phyloP scores from a whole-genome alignment of 768 basidiomycete genomes.

The Saitozyma podzolica region DNA sequence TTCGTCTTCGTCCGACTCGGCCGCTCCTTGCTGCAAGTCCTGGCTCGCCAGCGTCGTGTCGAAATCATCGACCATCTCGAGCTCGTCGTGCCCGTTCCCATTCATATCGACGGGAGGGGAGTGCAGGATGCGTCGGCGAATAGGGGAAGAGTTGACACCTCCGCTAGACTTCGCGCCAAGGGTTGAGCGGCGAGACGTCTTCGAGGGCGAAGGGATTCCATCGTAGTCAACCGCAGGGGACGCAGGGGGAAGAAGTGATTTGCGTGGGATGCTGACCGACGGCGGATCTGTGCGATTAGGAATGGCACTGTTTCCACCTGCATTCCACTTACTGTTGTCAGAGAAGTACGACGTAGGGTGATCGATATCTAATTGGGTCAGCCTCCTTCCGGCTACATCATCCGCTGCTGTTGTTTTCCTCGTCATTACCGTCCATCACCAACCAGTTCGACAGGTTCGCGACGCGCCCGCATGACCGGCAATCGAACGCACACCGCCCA shows the following conservation, averaged over 20 bases:
- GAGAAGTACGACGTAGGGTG: neutral
- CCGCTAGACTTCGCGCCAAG: no score
- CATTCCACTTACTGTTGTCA: no score
- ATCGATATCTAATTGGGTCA: conserved; percentile 3
- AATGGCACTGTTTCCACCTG: no score
- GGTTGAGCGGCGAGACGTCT: neutral
- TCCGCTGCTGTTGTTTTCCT: neutral
- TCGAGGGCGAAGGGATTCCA: conserved; percentile 24
- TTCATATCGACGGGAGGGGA: neutral
- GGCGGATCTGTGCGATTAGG: conserved; percentile 23
- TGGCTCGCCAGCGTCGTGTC: neutral
- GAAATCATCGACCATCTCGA: conserved; percentile 1
- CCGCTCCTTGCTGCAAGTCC: neutral
- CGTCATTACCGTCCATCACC: no score
- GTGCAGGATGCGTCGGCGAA: no score
- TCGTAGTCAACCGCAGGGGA: conserved; percentile 30
- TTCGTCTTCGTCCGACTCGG: conserved; percentile 12
- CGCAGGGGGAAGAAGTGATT: conserved; percentile 17
- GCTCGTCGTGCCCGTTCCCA: conserved; percentile 11
- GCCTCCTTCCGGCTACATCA: neutral
- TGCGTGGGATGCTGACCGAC: conserved; percentile 19
- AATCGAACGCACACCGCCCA: neutral
- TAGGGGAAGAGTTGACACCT: no score
- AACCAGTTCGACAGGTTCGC: no score
- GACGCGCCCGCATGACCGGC: neutral